Evolutionary conservation across 2,329 filamentous ascomycete genomes (phyloP).

Genomic region (Boeremia exigua): DNA sequence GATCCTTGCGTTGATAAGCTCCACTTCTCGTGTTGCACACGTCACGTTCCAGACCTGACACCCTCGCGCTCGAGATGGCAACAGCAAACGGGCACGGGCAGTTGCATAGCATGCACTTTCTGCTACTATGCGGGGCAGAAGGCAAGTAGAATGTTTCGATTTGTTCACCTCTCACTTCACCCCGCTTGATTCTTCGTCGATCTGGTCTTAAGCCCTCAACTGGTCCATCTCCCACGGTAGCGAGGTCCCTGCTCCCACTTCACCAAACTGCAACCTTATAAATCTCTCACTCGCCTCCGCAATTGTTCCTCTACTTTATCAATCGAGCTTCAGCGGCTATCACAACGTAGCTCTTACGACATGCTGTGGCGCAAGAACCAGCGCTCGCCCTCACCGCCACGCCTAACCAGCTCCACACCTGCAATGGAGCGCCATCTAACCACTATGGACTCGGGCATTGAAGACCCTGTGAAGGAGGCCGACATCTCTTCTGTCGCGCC

Average conservation of each 20-base stretch:
- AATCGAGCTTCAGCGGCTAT: neutral
- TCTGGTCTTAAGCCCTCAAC: neutral
- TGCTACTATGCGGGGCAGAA: neutral
- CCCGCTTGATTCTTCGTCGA: neutral
- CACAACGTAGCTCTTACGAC: neutral
- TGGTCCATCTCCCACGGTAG: conserved; percentile 2
- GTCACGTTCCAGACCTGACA: conserved; percentile 2
- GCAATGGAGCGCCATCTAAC: conserved; percentile 1
- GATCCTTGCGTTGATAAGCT: neutral
- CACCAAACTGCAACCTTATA: neutral
- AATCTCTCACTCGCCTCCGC: neutral
- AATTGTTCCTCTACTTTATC: neutral
- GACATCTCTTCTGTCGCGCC: neutral
- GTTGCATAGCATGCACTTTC: neutral
- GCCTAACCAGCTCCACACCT: neutral
- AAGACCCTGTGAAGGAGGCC: neutral
- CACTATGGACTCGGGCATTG: neutral
- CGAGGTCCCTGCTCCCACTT: conserved; percentile 4
- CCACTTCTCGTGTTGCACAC: neutral
- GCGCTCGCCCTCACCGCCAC: conserved; percentile 1
- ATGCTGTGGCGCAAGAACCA: conserved; percentile 5
- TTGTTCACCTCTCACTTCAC: neutral
- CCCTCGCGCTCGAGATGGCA: conserved; percentile 3
- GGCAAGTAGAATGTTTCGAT: neutral
- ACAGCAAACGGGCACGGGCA: conserved; percentile 2